These are phyloP conservation scores for Williopsis jadinii DNA, from an alignment of 1,139 yeast genomes.

Conservation along the genomic window DNA sequence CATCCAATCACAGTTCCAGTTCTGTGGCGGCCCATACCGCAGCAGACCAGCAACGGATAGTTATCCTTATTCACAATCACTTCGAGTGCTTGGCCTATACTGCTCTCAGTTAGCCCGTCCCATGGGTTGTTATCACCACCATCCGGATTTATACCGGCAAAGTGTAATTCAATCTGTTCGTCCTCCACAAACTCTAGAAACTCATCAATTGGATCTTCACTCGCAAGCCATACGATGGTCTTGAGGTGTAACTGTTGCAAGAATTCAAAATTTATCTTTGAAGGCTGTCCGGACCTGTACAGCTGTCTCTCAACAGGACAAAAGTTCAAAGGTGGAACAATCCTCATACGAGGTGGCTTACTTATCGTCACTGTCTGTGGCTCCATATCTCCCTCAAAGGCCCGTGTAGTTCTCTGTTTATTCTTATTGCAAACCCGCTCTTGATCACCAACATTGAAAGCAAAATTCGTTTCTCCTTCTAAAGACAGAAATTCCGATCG, in stretches of 20 bases:
- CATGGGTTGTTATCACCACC: slow-evolving; percentile 84
- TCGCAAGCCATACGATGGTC: slow-evolving; percentile 88
- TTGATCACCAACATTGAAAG: too few species aligned
- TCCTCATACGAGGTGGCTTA: slow-evolving; percentile 44
- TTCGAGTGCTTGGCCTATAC: slow-evolving; percentile 73
- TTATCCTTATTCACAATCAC: slow-evolving; percentile 63
- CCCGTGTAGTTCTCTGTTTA: too few species aligned
- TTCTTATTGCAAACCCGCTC: too few species aligned
- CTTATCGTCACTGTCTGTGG: slow-evolving; percentile 5
- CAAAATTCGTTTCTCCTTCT: too few species aligned
- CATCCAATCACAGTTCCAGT: slow-evolving; percentile 97
- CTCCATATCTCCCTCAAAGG: neutral
- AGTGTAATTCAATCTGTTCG: slow-evolving; percentile 56
- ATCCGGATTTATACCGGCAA: slow-evolving; percentile 50
- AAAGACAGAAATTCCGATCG: too few species aligned
- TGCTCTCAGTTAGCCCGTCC: slow-evolving; percentile 89
- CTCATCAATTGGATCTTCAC: slow-evolving; percentile 90
- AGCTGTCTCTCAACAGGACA: slow-evolving; percentile 87
- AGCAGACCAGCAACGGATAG: slow-evolving; percentile 84
- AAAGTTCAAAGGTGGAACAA: slow-evolving; percentile 91
- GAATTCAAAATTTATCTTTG: slow-evolving; percentile 86
- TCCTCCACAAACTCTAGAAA: slow-evolving; percentile 75
- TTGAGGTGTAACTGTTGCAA: slow-evolving; percentile 64
- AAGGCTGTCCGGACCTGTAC: slow-evolving; percentile 93
- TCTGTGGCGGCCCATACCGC: slow-evolving; percentile 97